Base-by-base conservation (phyloP, 148 eudicot species). In the Bassia scoparia region DNA sequence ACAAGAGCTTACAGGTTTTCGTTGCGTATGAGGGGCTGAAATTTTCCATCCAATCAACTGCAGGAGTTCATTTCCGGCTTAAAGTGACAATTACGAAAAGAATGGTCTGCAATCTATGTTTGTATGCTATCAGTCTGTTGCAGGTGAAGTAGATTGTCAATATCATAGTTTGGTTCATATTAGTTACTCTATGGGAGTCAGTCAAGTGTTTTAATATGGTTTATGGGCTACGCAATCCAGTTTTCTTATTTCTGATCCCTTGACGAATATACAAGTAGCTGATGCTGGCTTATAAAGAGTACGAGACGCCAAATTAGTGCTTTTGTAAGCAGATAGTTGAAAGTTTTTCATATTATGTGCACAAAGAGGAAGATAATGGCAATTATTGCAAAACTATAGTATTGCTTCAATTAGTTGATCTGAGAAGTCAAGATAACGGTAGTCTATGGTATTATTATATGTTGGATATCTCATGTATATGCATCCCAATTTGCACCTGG, bases 111-210 rank as follows among this genome's bases (percentile, higher is more conserved):
- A 38, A 33, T 37, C 64, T 54, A n/a, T 65, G 61, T 72, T 46
- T 30, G 50, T 72, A 72, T 58, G 71, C 68, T 49, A 55, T 30
- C 50, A 69, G 49, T 69, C 37, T 61, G 43, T 70, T 23, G 50
- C 54, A 18, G 38, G 13, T 52, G 67, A 61, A 59, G 59, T 71
- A 67, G 50, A 72, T 7, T 78, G 77, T 78, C 77, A 35, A 72
- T 72, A 78, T 65, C 59, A 35, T 60, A 61, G 68, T 52, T 67
- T 67, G 68, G 53, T 70, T 64, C 72, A 72, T 66, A 67, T 34
- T 64, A 48, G 69, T 41, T 61, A 54, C 31, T 43, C 16, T 41
- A 37, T 70, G 69, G 66, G 71, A 64, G 53, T 71, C 24, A 77
- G 63, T n/a, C n/a, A n/a, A n/a, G n/a, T 12, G 35, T 46, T 16